Evolutionary conservation across 805 yeast genomes (phyloP), one percentile per base, ranked within the genome.

Genomic region (Blastobotrys americana): DNA sequence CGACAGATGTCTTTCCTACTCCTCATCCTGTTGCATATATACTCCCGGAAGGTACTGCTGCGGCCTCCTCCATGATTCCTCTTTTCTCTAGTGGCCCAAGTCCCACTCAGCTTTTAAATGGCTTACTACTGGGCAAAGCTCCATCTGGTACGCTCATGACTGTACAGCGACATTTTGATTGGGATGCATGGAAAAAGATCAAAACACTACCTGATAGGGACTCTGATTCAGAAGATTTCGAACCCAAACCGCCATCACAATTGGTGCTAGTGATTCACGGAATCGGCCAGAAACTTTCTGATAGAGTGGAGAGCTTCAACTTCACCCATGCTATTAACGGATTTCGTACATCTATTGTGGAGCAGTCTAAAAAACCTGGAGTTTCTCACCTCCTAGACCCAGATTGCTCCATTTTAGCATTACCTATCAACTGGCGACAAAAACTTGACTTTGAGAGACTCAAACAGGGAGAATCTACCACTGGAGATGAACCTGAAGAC

Each of bases 341-440:
- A 34, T 60, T 68, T 43, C 60, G 72, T 15, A 60, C 61, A 1
- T 49, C 53, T 21, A 56, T 68, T 20, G 51, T 56, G 6, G 55
- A 58, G 8, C 57, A 56, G 20, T 52, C 54, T 18, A 46, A 51
- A 4, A 34, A 47, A 19, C 52, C 51, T 0, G 52, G 54, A 3
- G 50, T 56, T 5, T 44, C 46, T 17, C 44, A 35, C 5, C 53
- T 45, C 37, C 47, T 55, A 21, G 41, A 41, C 50, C 45, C 43
- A 40, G 36, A 21, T 19, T 49, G 46, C 34, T 27, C 45, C 3
- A 53, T 54, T n/a, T 48, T 65, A 39, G 56, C 66, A 3, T 67
- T 90, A 17, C 97, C 98, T 0, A 80, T 90, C 33, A 77, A 90
- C 23, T 90, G 98, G 98, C 72, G 98, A 46, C 82, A 84, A 50